Evolutionary conservation across 2,329 filamentous ascomycete species (phyloP), one percentile per base, ranked within the genome.

Genomic region (Fusarium decemcellulare): DNA sequence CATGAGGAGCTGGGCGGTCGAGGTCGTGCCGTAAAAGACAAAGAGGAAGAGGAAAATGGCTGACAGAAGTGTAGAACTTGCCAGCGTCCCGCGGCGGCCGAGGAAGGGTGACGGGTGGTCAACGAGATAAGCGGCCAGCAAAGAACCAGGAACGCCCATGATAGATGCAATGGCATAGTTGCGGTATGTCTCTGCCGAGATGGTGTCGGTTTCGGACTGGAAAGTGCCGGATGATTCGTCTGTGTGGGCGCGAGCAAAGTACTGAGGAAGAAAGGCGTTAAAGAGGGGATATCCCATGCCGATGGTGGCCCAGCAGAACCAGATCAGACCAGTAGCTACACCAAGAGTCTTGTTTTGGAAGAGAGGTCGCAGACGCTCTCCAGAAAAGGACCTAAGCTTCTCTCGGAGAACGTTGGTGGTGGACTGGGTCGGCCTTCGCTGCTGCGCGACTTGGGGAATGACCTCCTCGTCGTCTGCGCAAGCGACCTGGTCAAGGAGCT

Each of bases 261-360:
- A 96, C 72, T 96, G 92, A 0, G 94, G 94, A n/a, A 97, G 85
- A 81, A 97, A 97, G 55, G 92, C 92, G 79, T 96, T 96, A 86
- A 95, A 97, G 2, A 97, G 87, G 1, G 93, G 93, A 75, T 95
- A 97, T 4, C 91, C 93, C 89, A 97, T 92, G 63, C 93, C 93
- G 70, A 97, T 95, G 14, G 89, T 91, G 0, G 90, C 86, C 93
- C 93, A 97, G 77, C 90, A 90, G 79, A 94, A 92, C 92, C 92
- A 94, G 50, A 95, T 83, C 23, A 90, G 80, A 5, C 69, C 73
- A 1, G 87, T 90, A 40, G 86, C 84, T 55, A 82, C 70, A 54
- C 82, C 86, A 8, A 88, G 81, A 58, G 83, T 86, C 70, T 82
- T 86, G 59, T 75, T 85, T 63, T 81, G 81, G 79, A 91, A 91